These are phyloP conservation scores for Geoglossum cookeanum DNA, from an alignment of 2,329 filamentous ascomycete genomes.

Conservation along the genomic window DNA sequence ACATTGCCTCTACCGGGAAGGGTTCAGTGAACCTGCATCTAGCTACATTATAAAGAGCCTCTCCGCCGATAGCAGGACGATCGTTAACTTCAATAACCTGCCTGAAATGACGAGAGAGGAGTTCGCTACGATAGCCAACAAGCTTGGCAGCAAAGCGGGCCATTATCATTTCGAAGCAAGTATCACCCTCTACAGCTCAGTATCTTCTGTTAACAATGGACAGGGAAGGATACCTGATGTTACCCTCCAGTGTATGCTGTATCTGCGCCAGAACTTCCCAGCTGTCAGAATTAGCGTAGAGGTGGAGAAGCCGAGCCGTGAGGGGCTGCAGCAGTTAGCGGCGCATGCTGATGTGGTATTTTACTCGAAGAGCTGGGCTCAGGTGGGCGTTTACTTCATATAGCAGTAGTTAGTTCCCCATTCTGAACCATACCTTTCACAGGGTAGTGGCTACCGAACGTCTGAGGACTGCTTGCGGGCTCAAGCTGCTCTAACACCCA, in stretches of 20 bases:
- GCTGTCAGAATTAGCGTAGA: constrained; percentile 44
- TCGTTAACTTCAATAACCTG: constrained; percentile 50
- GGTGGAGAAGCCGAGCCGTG: constrained; percentile 47
- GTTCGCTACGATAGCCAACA: constrained; percentile 29
- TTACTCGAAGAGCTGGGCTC: constrained; percentile 52
- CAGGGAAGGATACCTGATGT: constrained; percentile 45
- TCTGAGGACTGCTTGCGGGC: constrained; percentile 32
- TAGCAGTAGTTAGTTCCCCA: not conserved
- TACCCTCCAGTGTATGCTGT: constrained; percentile 37
- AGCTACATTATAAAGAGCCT: constrained; percentile 49
- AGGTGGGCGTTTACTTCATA: constrained; percentile 26
- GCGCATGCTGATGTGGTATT: constrained; percentile 50
- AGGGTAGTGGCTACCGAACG: constrained; percentile 23
- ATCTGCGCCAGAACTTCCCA: constrained; percentile 30
- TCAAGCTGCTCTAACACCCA: constrained; percentile 22
- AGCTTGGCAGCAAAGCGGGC: constrained; percentile 18
- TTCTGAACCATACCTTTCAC: not conserved
- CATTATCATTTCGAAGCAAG: constrained; percentile 60
- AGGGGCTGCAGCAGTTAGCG: constrained; percentile 39
- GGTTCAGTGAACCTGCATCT: constrained; percentile 37
- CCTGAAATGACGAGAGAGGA: constrained; percentile 47
- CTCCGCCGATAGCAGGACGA: constrained; percentile 41
- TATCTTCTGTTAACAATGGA: not conserved
- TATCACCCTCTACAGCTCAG: not conserved
- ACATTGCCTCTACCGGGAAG: constrained; percentile 40